These are phyloP conservation scores for Viola pubescens DNA, from an alignment of 441 rosid species.

Conservation along the genomic window DNA sequence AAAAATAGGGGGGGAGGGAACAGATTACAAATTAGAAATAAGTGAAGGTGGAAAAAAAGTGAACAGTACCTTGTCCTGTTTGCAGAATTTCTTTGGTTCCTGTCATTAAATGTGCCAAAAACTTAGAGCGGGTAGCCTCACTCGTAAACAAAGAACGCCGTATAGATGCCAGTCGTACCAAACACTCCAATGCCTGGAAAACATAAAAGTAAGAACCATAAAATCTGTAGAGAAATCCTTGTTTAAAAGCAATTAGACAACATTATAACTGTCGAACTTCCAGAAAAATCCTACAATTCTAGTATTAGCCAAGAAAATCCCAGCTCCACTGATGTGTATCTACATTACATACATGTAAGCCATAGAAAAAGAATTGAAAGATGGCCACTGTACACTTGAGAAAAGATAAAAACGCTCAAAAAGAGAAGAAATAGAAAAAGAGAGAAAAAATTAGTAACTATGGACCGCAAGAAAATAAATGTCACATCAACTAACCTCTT, in stretches of 20 bases:
- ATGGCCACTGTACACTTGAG: no score
- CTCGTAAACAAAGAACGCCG: constrained; percentile 86
- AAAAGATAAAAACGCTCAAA: neutral
- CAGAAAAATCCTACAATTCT: no score
- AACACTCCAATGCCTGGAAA: constrained; percentile 87
- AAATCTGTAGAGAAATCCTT: neutral
- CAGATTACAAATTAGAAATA: neutral
- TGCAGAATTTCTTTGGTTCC: constrained; percentile 94
- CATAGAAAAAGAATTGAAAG: no score
- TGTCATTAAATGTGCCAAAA: constrained; percentile 89
- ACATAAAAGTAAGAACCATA: constrained; percentile 10
- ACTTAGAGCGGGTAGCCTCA: constrained; percentile 79
- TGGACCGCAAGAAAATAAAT: neutral
- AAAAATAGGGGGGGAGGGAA: neutral
- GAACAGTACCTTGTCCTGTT: constrained; percentile 69
- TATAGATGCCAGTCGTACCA: constrained; percentile 94
- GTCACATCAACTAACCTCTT: constrained; percentile 51
- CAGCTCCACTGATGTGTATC: no score
- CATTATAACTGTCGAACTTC: neutral
- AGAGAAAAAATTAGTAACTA: neutral
- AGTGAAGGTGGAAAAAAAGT: neutral
- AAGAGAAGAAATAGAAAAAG: neutral
- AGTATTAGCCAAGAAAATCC: no score
- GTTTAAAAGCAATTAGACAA: neutral
- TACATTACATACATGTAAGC: no score